These are phyloP conservation scores for Entrophospora sp. DNA, from an alignment of 192 early-diverging fungal genomes.

Conservation along the genomic window DNA sequence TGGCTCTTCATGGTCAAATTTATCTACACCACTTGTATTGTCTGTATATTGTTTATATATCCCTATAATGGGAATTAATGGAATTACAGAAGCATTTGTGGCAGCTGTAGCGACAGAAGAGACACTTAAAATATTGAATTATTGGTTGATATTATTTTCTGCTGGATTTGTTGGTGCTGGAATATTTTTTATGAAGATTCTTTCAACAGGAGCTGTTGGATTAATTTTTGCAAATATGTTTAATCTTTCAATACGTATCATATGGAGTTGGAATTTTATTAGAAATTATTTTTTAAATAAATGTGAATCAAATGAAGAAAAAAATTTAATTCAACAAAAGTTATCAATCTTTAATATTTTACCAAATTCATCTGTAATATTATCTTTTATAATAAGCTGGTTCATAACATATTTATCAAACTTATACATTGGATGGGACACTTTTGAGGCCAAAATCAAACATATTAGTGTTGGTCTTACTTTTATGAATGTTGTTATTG, in stretches of 20 bases:
- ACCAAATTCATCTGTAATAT: slow-evolving; percentile 32
- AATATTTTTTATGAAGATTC: slow-evolving; percentile 46
- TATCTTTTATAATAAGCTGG: slow-evolving; percentile 43
- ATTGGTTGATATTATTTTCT: slow-evolving; percentile 72
- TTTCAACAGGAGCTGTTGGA: slow-evolving; percentile 62
- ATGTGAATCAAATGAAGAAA: neutral
- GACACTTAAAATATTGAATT: slow-evolving; percentile 52
- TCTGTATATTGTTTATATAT: slow-evolving; percentile 82
- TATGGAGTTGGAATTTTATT: slow-evolving; percentile 62
- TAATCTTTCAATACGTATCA: slow-evolving; percentile 72
- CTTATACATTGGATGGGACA: slow-evolving; percentile 47
- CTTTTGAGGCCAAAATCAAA: slow-evolving; percentile 33
- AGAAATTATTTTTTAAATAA: slow-evolving; percentile 43
- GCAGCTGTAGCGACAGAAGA: slow-evolving; percentile 69
- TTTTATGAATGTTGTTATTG: slow-evolving; percentile 25
- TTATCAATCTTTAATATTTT: slow-evolving; percentile 31
- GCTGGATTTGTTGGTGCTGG: slow-evolving; percentile 54
- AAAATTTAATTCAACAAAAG: neutral
- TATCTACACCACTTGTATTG: slow-evolving; percentile 47
- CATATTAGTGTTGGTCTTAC: slow-evolving; percentile 52
- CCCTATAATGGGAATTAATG: slow-evolving; percentile 91
- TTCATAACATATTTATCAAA: slow-evolving; percentile 42
- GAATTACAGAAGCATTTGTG: slow-evolving; percentile 88
- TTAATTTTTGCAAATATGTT: slow-evolving; percentile 80
- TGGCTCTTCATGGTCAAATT: slow-evolving; percentile 44